Conservation (phyloP, 352 stramenopile genomes). For the Globisporangium acanthophoron region DNA sequence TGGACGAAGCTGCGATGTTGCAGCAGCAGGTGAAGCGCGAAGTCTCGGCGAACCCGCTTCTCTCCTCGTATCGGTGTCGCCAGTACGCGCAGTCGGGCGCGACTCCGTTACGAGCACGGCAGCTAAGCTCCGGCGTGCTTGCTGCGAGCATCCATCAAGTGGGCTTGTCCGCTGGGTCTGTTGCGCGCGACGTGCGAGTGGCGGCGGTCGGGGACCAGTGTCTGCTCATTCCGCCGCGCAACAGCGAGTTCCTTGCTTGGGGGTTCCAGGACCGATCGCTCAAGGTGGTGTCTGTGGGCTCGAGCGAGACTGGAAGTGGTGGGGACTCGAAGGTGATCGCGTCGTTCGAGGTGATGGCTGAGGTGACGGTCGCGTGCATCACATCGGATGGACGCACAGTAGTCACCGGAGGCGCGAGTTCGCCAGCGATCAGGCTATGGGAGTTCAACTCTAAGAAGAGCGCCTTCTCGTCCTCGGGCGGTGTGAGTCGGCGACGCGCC, state of each 20-base stretch:
- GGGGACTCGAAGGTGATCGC: constrained; percentile 55
- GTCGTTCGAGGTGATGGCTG: constrained; percentile 51
- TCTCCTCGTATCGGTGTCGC: constrained; percentile 34
- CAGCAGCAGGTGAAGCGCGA: constrained; percentile 51
- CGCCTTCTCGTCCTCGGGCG: not conserved
- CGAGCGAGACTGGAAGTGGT: constrained; percentile 34
- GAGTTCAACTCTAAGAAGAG: constrained; percentile 26
- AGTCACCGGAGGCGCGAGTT: constrained; percentile 34
- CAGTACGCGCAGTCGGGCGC: not conserved
- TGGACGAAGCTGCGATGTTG: constrained; percentile 44
- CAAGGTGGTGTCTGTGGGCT: constrained; percentile 44
- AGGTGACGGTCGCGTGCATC: constrained; percentile 47
- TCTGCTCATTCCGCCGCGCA: constrained; percentile 51
- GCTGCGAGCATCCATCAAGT: constrained; percentile 40
- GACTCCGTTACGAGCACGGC: constrained; percentile 13
- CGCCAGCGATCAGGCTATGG: constrained; percentile 57
- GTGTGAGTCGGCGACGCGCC: constrained; percentile 14
- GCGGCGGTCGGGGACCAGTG: constrained; percentile 38
- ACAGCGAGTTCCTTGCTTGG: constrained; percentile 70
- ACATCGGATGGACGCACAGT: constrained; percentile 59
- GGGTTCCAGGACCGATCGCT: constrained; percentile 60
- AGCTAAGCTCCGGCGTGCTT: constrained; percentile 25
- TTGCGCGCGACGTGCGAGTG: constrained; percentile 45
- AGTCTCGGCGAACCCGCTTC: constrained; percentile 31
- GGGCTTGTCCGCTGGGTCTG: constrained; percentile 32